A percentile compares a stretch with the other conserved stretches of the same genome.
Evolutionary conservation across 2,329 filamentous ascomycete species (phyloP).

Genomic region (Penicillium paneum): DNA sequence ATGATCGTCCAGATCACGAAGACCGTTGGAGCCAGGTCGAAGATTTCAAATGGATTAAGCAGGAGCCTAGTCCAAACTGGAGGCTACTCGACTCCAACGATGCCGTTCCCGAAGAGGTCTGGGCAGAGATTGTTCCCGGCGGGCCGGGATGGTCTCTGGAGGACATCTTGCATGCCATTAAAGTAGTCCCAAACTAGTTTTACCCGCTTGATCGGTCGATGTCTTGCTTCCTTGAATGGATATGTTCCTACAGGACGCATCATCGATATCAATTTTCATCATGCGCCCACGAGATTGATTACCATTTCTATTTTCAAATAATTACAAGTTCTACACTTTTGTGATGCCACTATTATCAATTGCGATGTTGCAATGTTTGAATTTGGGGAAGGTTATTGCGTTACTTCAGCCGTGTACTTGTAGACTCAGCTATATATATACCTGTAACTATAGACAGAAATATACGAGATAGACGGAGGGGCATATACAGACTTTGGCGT

Average conservation of each 20-base stretch:
- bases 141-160: slow-evolving; percentile 60
- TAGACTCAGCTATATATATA: neutral
- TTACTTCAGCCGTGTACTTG: neutral
- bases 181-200: slow-evolving; percentile 23
- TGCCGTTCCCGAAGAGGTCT: slow-evolving; percentile 60
- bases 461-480: neutral
- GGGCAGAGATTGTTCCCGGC: slow-evolving; percentile 66
- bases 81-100: slow-evolving; percentile 61
- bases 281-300: neutral
- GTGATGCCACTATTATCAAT: neutral
- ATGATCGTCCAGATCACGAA: slow-evolving; percentile 31
- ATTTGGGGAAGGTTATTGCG: neutral
- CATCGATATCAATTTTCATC: neutral
- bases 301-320: neutral
- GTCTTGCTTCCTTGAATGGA: neutral
- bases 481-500: too few species aligned
- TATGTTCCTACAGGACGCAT: neutral
- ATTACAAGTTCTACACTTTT: neutral
- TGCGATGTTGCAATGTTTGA: neutral
- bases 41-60: slow-evolving; percentile 96
- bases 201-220: neutral
- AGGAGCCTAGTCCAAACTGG: slow-evolving; percentile 86
- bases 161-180: slow-evolving; percentile 57
- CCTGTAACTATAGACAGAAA: neutral
- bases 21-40: slow-evolving; percentile 90